Conservation (phyloP, 805 yeast species). For the Starmerella floris region DNA sequence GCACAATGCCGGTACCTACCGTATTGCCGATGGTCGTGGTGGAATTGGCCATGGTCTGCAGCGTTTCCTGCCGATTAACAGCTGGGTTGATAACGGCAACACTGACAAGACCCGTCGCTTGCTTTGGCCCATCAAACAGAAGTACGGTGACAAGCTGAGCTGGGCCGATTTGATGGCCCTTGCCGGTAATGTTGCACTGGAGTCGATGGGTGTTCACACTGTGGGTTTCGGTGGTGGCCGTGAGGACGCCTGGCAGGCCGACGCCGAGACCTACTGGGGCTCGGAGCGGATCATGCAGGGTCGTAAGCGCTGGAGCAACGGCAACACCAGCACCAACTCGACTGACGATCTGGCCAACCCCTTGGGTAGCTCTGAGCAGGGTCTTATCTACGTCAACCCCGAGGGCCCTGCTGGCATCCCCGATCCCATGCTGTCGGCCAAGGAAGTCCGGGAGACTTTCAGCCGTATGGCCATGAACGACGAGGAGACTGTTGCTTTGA, state of each 20-base stretch:
- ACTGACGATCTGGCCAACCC: slow-evolving; percentile 13
- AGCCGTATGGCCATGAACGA: slow-evolving; percentile 18
- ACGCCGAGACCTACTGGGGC: slow-evolving; percentile 17
- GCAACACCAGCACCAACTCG: slow-evolving; percentile 4
- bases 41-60: slow-evolving; percentile 17
- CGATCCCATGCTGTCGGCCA: slow-evolving; percentile 13
- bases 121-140: slow-evolving; percentile 18
- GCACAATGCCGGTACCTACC: slow-evolving; percentile 19
- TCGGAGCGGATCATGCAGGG: slow-evolving; percentile 10
- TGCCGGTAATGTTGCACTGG: slow-evolving; percentile 18
- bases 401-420: slow-evolving; percentile 18
- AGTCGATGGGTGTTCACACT: slow-evolving; percentile 15
- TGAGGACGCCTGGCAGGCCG: slow-evolving; percentile 14
- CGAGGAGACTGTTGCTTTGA: slow-evolving; percentile 18
- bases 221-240: slow-evolving; percentile 18
- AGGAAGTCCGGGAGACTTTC: slow-evolving; percentile 17
- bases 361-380: slow-evolving; percentile 10
- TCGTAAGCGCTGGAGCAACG: slow-evolving; percentile 14
- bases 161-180: slow-evolving; percentile 18
- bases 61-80: slow-evolving; percentile 15
- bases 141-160: slow-evolving; percentile 17
- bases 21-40: slow-evolving; percentile 19
- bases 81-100: slow-evolving; percentile 18
- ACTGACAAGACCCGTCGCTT: slow-evolving; percentile 18
- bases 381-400: slow-evolving; percentile 19